Conservation (phyloP, 345 rosid genomes). For the Balakata baccata region DNA sequence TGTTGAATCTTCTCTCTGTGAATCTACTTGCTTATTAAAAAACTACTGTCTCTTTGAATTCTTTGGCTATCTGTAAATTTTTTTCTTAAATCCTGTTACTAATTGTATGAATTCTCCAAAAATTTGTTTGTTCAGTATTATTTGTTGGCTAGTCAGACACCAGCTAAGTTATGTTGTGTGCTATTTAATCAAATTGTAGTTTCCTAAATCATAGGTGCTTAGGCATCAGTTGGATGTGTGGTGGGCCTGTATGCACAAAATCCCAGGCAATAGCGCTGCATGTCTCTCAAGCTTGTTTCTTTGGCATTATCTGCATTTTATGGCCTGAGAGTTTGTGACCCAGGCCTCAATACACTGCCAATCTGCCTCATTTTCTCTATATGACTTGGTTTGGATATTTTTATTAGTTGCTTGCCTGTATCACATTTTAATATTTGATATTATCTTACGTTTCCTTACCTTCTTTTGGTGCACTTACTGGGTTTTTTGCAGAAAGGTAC, state of each 20-base stretch:
- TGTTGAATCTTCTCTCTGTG: neutral
- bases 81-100: neutral
- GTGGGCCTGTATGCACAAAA: neutral
- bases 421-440: neutral
- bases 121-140: neutral
- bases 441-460: neutral
- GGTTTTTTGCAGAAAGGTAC: constrained; percentile 52
- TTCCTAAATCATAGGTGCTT: neutral
- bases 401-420: neutral
- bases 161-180: neutral
- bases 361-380: neutral
- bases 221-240: neutral
- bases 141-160: neutral
- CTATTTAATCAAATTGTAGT: neutral
- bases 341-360: neutral
- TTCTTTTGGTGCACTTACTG: neutral
- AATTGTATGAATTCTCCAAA: neutral
- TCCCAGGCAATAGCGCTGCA: neutral
- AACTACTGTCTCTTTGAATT: neutral
- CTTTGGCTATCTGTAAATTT: neutral
- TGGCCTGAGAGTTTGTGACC: no score
- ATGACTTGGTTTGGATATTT: neutral
- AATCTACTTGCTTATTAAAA: neutral
- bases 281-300: neutral
- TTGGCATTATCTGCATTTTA: neutral